Base-by-base conservation (phyloP, 768 basidiomycete genomes). In the Coprinopsis marcescibilis region DNA sequence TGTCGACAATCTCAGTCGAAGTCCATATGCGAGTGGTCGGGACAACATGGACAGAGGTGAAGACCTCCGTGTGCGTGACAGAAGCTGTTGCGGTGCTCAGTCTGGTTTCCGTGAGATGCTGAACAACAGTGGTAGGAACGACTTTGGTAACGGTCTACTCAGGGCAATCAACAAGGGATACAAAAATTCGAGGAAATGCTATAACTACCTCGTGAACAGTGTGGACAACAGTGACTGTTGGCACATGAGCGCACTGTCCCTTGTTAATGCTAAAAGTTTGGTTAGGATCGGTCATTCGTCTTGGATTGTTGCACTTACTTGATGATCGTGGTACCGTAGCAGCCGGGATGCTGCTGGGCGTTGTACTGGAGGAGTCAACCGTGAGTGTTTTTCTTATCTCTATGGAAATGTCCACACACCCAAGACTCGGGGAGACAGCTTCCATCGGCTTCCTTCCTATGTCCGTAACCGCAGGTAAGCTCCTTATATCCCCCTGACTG, bases 391-490 rank as follows among this genome's bases (percentile, higher is more conserved):
- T 17, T 8, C 7, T 36, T 17, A 6, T 36, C 35, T 36, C 12
- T 36, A 17, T 10, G 17, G 19, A 13, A 17, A 17, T 6, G 35
- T 33, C 23, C 25, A 60, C 73, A 50, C 55, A 84, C 83, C 84
- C 85, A 86, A 43, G 73, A 71, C 59, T 77, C 60, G 20, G 66
- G 54, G 17, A 62, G 49, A 61, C 85, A 87, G 39, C 66, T 69
- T 26, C 81, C 81, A 59, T 82, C 73, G 8, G 60, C 65, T 46
- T 60, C 62, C 64, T 82, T 83, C 39, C 62, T 55, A 57, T 80
- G 81, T 20, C 84, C 85, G 58, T 88, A 88, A 42, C 85, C 85
- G 58, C 85, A 88, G 52, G 73, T 63, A 61, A 86, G 63, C 60
- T 70, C 74, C 60, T 71, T 69, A 64, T 86, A 88, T 21, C 84